phyloP scores from a whole-genome alignment of 2,329 filamentous ascomycete genomes.

The Paecilomyces sp. region DNA sequence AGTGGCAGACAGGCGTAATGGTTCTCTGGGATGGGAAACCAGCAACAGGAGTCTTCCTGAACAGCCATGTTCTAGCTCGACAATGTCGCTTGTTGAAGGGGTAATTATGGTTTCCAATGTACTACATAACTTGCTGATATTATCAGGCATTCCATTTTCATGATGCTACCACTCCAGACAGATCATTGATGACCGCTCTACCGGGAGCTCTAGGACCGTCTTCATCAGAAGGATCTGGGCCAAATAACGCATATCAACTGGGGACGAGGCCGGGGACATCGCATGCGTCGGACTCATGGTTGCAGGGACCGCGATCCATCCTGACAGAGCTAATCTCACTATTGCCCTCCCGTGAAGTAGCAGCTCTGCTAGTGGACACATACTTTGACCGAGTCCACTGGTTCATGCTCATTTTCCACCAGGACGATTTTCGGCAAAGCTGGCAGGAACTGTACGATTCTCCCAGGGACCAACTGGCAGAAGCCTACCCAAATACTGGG shows the following conservation, averaged over 20 bases:
- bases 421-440: constrained; percentile 20
- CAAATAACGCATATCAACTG: background rate
- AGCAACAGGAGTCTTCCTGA: background rate
- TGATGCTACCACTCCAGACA: background rate
- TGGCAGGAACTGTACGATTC: constrained; percentile 6
- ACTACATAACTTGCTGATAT: background rate
- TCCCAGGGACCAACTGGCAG: background rate
- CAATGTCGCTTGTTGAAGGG: background rate
- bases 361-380: constrained; percentile 20
- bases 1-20: too few species aligned
- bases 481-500: background rate
- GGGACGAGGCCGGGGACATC: background rate
- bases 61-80: background rate
- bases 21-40: too few species aligned
- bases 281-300: background rate
- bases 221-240: background rate
- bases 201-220: background rate
- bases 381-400: constrained; percentile 35
- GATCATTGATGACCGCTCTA: background rate
- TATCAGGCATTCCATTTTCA: background rate
- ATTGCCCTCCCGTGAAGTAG: background rate
- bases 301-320: background rate
- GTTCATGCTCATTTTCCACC: constrained; percentile 33
- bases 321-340: background rate
- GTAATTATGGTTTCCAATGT: background rate